A percentile compares a stretch with the other conserved stretches of the same genome.
Conservation (phyloP, 2,329 filamentous ascomycete species). For the Harringtonia aguacate region DNA sequence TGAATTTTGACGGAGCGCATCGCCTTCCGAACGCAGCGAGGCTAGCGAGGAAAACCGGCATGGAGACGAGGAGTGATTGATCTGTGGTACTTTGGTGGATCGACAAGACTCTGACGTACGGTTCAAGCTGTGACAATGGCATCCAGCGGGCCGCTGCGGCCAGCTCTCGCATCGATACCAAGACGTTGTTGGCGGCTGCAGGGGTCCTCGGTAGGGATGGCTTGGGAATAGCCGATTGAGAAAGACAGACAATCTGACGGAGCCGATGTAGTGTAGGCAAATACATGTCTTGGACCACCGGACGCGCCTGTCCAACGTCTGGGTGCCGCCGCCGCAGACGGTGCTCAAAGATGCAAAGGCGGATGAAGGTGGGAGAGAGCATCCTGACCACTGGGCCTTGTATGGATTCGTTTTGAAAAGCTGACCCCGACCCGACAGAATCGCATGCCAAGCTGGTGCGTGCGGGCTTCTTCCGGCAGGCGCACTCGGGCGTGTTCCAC, state of each 20-base stretch:
- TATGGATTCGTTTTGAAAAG: not conserved
- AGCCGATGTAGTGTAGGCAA: constrained; percentile 3
- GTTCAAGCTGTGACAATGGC: constrained; percentile 2
- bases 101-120: too few species aligned
- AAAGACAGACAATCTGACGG: too few species aligned
- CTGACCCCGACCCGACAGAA: constrained; percentile 28
- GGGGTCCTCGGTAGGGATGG: too few species aligned
- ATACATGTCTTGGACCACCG: constrained; percentile 15
- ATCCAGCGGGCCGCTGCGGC: not conserved
- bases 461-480: constrained; percentile 64
- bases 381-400: too few species aligned
- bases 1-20: too few species aligned
- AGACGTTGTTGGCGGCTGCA: too few species aligned
- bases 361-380: constrained; percentile 37
- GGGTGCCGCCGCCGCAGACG: constrained; percentile 56
- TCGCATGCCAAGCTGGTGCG: constrained; percentile 57
- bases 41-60: too few species aligned
- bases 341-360: constrained; percentile 46
- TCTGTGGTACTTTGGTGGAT: too few species aligned
- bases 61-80: too few species aligned
- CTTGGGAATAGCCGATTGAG: too few species aligned
- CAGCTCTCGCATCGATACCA: not conserved
- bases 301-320: constrained; percentile 58
- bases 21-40: too few species aligned
- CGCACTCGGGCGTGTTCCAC: constrained; percentile 86